These are phyloP conservation scores for Blepharisma japonicum DNA, from an alignment of 73 alveolate genomes.

Conservation along the genomic window DNA sequence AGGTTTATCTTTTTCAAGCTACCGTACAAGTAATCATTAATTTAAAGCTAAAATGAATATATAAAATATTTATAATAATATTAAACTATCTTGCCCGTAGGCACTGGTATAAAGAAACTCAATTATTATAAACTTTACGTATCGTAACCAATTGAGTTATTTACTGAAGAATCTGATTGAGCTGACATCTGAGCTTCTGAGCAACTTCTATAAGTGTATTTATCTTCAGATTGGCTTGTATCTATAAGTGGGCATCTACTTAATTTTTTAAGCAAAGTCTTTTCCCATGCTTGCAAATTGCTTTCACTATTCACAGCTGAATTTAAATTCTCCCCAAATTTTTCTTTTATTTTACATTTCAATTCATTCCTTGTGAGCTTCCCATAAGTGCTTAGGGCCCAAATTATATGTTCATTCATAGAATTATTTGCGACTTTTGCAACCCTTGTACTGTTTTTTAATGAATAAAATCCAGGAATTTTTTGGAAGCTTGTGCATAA, in stretches of 20 bases:
- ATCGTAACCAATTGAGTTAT: no score
- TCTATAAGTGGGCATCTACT: background rate
- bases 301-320: background rate
- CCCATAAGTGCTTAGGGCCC: background rate
- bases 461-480: background rate
- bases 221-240: background rate
- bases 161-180: no score
- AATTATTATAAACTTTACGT: no score
- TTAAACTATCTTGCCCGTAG: no score
- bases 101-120: no score
- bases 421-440: background rate
- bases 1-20: no score
- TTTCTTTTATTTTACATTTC: background rate
- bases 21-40: no score
- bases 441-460: background rate
- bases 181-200: no score
- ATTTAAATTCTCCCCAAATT: background rate
- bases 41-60: no score
- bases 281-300: background rate
- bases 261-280: slow-evolving; percentile 11
- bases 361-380: background rate
- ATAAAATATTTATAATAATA: no score
- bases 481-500: background rate
- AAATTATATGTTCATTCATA: background rate
- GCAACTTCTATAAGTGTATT: no score